Conservation (phyloP, 208 protist genomes). For the Zelonia costaricensis region DNA sequence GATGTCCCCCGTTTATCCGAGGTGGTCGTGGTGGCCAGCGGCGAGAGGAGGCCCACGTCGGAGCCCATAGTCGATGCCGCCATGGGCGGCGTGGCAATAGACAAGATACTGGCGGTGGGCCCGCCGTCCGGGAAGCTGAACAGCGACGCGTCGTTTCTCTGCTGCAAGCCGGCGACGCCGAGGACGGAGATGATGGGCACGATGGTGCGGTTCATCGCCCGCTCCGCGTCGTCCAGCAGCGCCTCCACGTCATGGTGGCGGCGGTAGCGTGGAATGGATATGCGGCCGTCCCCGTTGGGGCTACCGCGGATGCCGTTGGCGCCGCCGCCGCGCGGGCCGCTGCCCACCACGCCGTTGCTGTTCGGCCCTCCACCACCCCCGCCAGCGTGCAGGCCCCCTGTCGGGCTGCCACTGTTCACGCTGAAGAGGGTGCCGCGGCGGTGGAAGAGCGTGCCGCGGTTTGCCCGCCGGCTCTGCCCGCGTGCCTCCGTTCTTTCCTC, state of each 20-base stretch:
- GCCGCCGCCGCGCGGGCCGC: background rate
- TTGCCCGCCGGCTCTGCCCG: background rate
- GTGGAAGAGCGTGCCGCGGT: background rate
- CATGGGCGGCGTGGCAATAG: constrained; percentile 7
- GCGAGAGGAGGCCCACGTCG: constrained; percentile 5
- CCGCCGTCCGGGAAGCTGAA: background rate
- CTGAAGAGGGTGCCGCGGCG: background rate
- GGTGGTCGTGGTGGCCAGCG: background rate
- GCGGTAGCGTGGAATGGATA: constrained; percentile 17
- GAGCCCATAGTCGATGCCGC: background rate
- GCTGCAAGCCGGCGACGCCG: background rate
- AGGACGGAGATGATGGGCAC: constrained; percentile 28
- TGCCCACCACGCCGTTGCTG: background rate
- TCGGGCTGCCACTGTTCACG: background rate
- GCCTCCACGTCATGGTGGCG: constrained; percentile 20
- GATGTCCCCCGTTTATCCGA: background rate
- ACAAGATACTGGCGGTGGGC: constrained; percentile 11
- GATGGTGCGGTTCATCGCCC: background rate
- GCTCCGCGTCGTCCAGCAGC: constrained; percentile 27
- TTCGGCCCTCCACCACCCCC: background rate
- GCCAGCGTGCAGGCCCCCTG: background rate
- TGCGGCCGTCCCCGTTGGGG: no score
- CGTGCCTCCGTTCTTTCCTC: background rate
- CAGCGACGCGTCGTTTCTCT: background rate
- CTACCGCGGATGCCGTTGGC: no score